Evolutionary conservation across 106 monocot genomes (phyloP), one percentile per base, ranked within the genome.

Genomic region (Narthecium ossifragum): DNA sequence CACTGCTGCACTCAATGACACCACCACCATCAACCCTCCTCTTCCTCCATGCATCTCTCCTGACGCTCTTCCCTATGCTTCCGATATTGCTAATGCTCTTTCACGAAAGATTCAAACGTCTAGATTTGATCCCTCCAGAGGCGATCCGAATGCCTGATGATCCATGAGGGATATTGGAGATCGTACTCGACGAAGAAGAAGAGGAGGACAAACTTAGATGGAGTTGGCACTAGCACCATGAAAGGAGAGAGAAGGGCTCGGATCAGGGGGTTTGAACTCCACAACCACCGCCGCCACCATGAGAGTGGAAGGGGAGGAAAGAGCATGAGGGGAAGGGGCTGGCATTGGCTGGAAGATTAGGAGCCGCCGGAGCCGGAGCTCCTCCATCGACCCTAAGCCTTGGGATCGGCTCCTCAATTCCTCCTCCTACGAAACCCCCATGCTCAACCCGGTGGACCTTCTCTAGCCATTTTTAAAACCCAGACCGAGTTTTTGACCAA

Each of bases 1-100:
- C 11, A 11, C 67, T 70, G 26, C 70, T 70, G 55, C 63, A 70
- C 64, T 28, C 47, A n/a, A 46, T 20, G 45, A n/a, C 45, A 26
- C 37, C 64, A 4, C 8, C 28, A 9, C 5, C 29, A 7, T 17
- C 54, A 9, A 4, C 32, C 39, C 53, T 52, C 45, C 53, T 34
- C 30, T 26, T 45, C 34, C 63, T 14, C 55, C 11, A 2, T 41
- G 46, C 60, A 27, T 37, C 74, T n/a, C 41, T 22, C 26, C 26
- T 54, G 0, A 28, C 5, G 22, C 18, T n/a, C 46, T 20, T 34
- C 15, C 14, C 2, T 18, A 7, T 2, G 3, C 1, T 39, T 0
- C 37, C 2, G 31, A 10, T 20, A 13, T 33, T 43, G 32, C 43
- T 43, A 0, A 4, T 43, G 4, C 43, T 43, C 2, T 3, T 43